Percentiles rank a stretch among this genome's conserved stretches.
These are phyloP conservation scores for Galeopsis tetrahit DNA, from an alignment of 257 asterid species.

Conservation along the genomic window DNA sequence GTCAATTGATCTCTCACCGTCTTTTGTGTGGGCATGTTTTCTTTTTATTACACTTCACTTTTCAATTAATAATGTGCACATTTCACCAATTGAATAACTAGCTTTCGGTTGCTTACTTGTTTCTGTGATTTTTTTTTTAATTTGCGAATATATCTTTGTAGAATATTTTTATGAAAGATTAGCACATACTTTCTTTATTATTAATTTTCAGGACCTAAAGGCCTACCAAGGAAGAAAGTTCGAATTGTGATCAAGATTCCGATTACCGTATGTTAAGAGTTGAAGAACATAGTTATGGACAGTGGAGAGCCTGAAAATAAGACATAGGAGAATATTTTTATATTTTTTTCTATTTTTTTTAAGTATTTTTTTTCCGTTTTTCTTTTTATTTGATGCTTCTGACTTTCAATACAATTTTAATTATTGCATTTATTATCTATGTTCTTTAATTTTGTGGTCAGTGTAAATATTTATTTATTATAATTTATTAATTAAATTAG, in stretches of 20 bases:
- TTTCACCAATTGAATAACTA: slow-evolving; percentile 30
- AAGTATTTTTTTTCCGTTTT: too few relatives aligned
- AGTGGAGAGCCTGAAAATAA: too few relatives aligned
- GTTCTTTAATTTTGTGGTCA: too few relatives aligned
- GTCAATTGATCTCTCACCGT: not conserved
- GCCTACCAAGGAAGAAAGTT: slow-evolving; percentile 72
- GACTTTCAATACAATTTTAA: too few relatives aligned
- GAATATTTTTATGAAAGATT: not conserved
- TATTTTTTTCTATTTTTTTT: too few relatives aligned
- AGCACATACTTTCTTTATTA: not conserved
- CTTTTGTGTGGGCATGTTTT: not conserved
- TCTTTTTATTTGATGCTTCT: too few relatives aligned
- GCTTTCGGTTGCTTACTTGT: not conserved
- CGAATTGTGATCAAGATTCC: not conserved
- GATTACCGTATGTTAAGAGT: too few relatives aligned
- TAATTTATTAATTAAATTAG: too few relatives aligned
- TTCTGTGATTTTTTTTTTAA: slow-evolving; percentile 36
- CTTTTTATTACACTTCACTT: not conserved
- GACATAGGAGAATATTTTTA: too few relatives aligned
- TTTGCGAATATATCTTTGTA: not conserved
- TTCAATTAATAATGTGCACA: not conserved
- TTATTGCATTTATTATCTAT: too few relatives aligned
- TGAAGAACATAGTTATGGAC: too few relatives aligned
- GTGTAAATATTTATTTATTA: too few relatives aligned
- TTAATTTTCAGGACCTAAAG: slow-evolving; percentile 55